These are phyloP conservation scores for Pleoardoris graminearum DNA, from an alignment of 2,329 filamentous ascomycete genomes.

Conservation along the genomic window DNA sequence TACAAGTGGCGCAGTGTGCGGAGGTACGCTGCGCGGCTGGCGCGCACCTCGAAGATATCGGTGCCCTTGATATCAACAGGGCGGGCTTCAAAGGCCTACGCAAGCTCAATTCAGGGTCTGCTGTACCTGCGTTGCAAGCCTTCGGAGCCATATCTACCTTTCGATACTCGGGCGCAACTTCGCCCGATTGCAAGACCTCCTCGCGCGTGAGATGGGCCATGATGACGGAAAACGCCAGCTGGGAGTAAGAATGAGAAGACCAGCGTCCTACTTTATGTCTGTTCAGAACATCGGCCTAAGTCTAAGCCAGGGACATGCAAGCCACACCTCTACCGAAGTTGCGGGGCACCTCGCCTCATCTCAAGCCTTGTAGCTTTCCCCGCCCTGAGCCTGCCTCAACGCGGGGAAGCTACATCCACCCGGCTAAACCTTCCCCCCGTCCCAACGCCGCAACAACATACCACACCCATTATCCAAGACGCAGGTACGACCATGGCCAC, in stretches of 20 bases:
- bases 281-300: too few species aligned
- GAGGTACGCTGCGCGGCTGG: conserved; percentile 32
- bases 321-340: too few species aligned
- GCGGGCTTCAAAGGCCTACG: conserved; percentile 30
- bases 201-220: conserved; percentile 37
- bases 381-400: too few species aligned
- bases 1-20: conserved; percentile 34
- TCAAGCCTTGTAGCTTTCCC: too few species aligned
- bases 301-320: too few species aligned
- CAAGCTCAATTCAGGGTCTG: not conserved
- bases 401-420: not conserved
- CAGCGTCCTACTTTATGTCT: too few species aligned
- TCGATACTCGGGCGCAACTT: conserved; percentile 22
- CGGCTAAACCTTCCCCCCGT: not conserved
- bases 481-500: not conserved
- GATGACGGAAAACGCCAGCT: too few species aligned
- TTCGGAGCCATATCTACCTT: conserved; percentile 16
- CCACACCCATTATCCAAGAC: not conserved
- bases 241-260: too few species aligned
- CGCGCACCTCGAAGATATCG: conserved; percentile 25
- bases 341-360: too few species aligned
- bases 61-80: conserved; percentile 22
- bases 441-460: not conserved
- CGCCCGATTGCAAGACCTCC: conserved; percentile 28
- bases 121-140: not conserved